Evolutionary conservation across 2,329 filamentous ascomycete species (phyloP).

Genomic region (Calonectria naviculata): DNA sequence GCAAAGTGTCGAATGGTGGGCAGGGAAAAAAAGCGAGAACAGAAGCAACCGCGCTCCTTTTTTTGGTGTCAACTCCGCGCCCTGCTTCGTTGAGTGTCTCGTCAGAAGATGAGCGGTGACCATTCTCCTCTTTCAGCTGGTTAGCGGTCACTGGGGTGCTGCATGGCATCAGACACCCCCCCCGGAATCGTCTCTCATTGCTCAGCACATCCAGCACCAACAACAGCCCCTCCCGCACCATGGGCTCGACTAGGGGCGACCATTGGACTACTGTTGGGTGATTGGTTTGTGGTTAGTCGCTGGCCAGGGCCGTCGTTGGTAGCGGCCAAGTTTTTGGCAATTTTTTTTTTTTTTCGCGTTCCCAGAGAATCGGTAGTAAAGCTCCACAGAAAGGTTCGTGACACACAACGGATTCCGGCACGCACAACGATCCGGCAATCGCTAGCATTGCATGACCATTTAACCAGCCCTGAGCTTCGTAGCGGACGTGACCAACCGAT

Average conservation of each 20-base stretch:
- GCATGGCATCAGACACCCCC: constrained; percentile 30
- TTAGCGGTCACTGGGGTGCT: constrained; percentile 31
- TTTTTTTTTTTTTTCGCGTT: constrained; percentile 40
- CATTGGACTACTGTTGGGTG: constrained; percentile 23
- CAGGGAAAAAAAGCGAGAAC: neutral
- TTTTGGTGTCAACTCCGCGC: constrained; percentile 6
- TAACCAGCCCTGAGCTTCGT: constrained; percentile 29
- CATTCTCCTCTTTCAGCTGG: constrained; percentile 32
- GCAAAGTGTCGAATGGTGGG: constrained; percentile 3
- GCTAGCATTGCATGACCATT: constrained; percentile 33
- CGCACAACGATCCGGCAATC: constrained; percentile 38
- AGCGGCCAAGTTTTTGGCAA: constrained; percentile 35
- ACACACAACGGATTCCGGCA: constrained; percentile 35
- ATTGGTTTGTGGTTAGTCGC: constrained; percentile 37
- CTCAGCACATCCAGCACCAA: constrained; percentile 31
- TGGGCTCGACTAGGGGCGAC: constrained; percentile 35
- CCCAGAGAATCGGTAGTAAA: constrained; percentile 47
- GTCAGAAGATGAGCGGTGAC: constrained; percentile 31
- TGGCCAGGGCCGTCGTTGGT: constrained; percentile 35
- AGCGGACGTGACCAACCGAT: constrained; percentile 27
- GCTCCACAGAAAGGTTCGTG: constrained; percentile 44
- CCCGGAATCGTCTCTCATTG: constrained; percentile 33
- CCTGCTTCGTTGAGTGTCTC: constrained; percentile 17
- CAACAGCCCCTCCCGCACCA: constrained; percentile 42
- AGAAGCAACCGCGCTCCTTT: constrained; percentile 11